A percentile compares a stretch with the other conserved stretches of the same genome.
phyloP scores from a whole-genome alignment of 306 rosid species.

The Trifolium repens region DNA sequence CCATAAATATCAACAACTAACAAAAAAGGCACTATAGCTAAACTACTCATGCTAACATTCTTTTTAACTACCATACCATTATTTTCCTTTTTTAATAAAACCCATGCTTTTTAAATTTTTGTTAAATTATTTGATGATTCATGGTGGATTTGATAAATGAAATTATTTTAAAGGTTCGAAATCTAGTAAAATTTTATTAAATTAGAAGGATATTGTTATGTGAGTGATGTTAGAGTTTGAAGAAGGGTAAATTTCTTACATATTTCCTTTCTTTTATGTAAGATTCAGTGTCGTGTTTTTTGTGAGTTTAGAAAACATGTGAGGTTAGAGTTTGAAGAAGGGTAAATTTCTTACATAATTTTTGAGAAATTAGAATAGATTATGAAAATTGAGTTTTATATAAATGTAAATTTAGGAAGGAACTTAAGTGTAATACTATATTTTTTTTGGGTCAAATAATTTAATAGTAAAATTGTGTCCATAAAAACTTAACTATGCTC shows the following conservation, averaged over 20 bases:
- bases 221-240: neutral
- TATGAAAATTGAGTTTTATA: neutral
- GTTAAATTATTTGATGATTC: neutral
- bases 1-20: too few species aligned
- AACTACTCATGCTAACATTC: too few species aligned
- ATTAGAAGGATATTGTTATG: neutral
- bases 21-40: too few species aligned
- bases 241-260: neutral
- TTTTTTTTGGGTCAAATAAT: neutral
- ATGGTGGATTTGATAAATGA: neutral
- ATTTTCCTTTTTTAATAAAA: neutral
- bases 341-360: neutral
- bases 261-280: neutral
- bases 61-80: too few species aligned
- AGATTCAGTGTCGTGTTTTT: neutral
- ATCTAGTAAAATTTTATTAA: neutral
- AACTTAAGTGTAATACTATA: neutral
- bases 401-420: neutral
- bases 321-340: neutral
- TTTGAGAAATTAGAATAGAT: neutral
- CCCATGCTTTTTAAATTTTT: neutral
- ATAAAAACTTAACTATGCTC: too few species aligned
- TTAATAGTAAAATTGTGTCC: too few species aligned
- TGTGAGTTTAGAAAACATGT: neutral
- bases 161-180: neutral